Conservation (phyloP, 2,329 filamentous ascomycete genomes). For the Epicoccum nigrum region DNA sequence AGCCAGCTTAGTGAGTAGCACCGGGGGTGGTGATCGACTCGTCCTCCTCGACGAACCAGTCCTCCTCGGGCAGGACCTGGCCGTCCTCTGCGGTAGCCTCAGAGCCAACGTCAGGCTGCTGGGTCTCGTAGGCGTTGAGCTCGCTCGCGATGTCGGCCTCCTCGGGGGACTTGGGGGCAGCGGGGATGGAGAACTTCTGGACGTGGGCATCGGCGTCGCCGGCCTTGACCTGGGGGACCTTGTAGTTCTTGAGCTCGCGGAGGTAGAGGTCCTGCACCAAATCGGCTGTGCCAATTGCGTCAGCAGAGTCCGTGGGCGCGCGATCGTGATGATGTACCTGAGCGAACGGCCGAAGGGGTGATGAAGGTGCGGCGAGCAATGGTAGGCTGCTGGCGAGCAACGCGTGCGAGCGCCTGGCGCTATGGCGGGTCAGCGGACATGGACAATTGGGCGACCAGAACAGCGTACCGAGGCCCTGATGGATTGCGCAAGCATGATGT, state of each 20-base stretch:
- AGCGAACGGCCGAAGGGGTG: slow-evolving; percentile 64
- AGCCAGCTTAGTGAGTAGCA: slow-evolving; percentile 36
- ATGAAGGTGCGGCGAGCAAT: slow-evolving; percentile 68
- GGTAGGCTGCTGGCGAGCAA: slow-evolving; percentile 62
- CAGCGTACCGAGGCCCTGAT: slow-evolving; percentile 65
- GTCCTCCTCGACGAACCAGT: slow-evolving; percentile 84
- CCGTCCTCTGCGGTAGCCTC: slow-evolving; percentile 62
- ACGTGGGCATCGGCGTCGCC: slow-evolving; percentile 89
- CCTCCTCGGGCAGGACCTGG: slow-evolving; percentile 66
- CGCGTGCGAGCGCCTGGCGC: slow-evolving; percentile 67
- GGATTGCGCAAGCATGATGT: slow-evolving; percentile 65
- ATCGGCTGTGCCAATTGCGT: slow-evolving; percentile 71
- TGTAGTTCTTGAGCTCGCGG: slow-evolving; percentile 94
- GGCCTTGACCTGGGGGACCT: slow-evolving; percentile 81
- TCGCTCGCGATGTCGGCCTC: slow-evolving; percentile 91
- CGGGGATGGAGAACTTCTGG: slow-evolving; percentile 81
- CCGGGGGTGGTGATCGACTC: slow-evolving; percentile 53
- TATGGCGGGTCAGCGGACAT: slow-evolving; percentile 47
- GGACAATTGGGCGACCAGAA: slow-evolving; percentile 7
- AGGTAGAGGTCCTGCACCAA: slow-evolving; percentile 98
- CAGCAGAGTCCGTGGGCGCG: slow-evolving; percentile 30
- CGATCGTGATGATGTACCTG: slow-evolving; percentile 59
- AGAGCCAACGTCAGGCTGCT: slow-evolving; percentile 90
- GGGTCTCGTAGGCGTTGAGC: slow-evolving; percentile 91
- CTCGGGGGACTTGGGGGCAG: slow-evolving; percentile 86